Evolutionary conservation across 768 basidiomycete species (phyloP).

Genomic region (Neoboletus subvelutipes): DNA sequence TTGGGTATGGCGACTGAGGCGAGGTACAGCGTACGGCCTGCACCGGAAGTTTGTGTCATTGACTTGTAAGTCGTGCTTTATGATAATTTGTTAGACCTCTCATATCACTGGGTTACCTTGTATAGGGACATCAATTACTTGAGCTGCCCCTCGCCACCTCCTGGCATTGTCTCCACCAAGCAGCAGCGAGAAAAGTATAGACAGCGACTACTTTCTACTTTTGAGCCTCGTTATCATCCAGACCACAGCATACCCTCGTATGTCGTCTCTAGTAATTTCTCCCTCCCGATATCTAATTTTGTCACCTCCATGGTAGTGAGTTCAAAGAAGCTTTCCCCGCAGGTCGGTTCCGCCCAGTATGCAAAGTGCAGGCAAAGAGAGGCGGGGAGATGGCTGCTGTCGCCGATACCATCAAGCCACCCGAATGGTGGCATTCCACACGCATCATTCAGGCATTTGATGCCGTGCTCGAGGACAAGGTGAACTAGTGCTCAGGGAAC

Average conservation of each 20-base stretch:
- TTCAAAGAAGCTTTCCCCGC: slow-evolving; percentile 96
- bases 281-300: not conserved
- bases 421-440: slow-evolving; percentile 94
- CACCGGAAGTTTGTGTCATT: slow-evolving; percentile 82
- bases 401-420: slow-evolving; percentile 86
- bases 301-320: slow-evolving; percentile 52
- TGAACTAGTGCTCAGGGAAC: slow-evolving; percentile 26
- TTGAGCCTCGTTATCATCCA: slow-evolving; percentile 86
- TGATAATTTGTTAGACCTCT: slow-evolving; percentile 1
- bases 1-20: slow-evolving; percentile 87
- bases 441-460: slow-evolving; percentile 91
- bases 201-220: slow-evolving; percentile 69
- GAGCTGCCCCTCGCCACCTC: slow-evolving; percentile 80
- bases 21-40: slow-evolving; percentile 70
- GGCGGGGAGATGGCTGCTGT: slow-evolving; percentile 78
- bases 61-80: slow-evolving; percentile 61
- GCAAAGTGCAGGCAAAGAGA: slow-evolving; percentile 85
- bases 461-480: slow-evolving; percentile 80
- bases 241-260: slow-evolving; percentile 80
- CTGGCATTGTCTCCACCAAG: slow-evolving; percentile 70
- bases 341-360: slow-evolving; percentile 86
- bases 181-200: slow-evolving; percentile 81
- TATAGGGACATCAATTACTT: slow-evolving; percentile 77
- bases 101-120: slow-evolving; percentile 1
- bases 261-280: slow-evolving; percentile 5